These are phyloP conservation scores for Parathielavia appendiculata DNA, from an alignment of 495 filamentous ascomycete species.

Conservation along the genomic window DNA sequence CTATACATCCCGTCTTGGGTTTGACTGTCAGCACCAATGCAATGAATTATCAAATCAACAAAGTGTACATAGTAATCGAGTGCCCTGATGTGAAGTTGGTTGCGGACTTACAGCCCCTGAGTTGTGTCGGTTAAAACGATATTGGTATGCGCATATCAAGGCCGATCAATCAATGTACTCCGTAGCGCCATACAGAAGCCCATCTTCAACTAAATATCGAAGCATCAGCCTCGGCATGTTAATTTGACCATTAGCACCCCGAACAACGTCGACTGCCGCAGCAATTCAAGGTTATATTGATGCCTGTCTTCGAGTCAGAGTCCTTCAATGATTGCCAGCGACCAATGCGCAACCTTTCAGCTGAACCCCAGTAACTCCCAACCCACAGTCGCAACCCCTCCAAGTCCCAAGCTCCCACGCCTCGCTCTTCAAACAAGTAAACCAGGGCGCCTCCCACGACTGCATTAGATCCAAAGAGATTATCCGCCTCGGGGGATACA, in stretches of 20 bases:
- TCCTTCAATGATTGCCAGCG: too few species aligned
- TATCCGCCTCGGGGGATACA: too few species aligned
- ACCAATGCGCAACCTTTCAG: neutral
- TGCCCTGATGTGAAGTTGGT: neutral
- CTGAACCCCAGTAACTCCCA: too few species aligned
- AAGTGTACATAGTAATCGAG: too few species aligned
- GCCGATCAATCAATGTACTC: neutral
- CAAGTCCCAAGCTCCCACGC: neutral
- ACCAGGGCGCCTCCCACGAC: neutral
- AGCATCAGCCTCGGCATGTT: neutral
- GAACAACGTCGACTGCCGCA: neutral
- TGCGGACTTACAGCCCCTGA: neutral
- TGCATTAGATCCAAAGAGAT: too few species aligned
- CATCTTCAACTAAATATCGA: neutral
- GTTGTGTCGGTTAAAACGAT: neutral
- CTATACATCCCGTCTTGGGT: neutral
- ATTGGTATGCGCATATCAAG: slow-evolving; percentile 3
- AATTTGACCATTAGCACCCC: neutral
- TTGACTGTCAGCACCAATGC: neutral
- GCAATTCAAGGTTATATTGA: neutral
- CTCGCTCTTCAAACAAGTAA: neutral
- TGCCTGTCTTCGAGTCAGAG: too few species aligned
- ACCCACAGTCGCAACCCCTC: neutral
- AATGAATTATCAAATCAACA: neutral
- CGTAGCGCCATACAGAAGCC: neutral